Conservation (phyloP, 306 rosid genomes). For the Vicia faba region DNA sequence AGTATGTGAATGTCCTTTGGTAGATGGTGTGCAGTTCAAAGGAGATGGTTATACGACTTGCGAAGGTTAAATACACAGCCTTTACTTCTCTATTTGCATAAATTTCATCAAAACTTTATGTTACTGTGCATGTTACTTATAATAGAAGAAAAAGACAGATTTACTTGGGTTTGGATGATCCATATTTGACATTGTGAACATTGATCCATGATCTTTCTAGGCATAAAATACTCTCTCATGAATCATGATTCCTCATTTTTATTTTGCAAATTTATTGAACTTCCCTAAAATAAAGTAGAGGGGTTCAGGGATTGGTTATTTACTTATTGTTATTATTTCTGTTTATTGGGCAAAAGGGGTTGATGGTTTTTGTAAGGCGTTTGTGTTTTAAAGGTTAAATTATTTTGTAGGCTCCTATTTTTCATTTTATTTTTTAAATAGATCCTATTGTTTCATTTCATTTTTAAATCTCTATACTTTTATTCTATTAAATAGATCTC, state of each 20-base stretch:
- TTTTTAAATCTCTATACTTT: neutral
- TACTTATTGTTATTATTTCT: neutral
- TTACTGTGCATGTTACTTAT: constrained; percentile 22
- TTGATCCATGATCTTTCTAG: neutral
- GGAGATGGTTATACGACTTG: constrained; percentile 97
- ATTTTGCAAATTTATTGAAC: neutral
- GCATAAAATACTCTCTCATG: neutral
- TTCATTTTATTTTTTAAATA: neutral
- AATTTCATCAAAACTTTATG: neutral
- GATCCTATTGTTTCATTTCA: neutral
- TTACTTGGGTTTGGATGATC: constrained; percentile 7
- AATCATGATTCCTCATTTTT: neutral
- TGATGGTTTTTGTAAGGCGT: too few relatives aligned
- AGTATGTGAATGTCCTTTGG: constrained; percentile 92
- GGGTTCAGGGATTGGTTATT: neutral
- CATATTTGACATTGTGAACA: constrained; percentile 3
- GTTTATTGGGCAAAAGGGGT: too few relatives aligned
- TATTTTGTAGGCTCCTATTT: neutral
- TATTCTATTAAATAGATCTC: neutral
- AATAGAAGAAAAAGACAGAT: constrained; percentile 7
- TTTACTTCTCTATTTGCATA: constrained; percentile 19
- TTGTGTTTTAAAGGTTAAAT: constrained; percentile 11
- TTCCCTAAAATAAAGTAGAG: neutral
- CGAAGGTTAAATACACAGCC: constrained; percentile 56
- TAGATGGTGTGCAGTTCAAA: constrained; percentile 97